Base-by-base conservation (phyloP, 441 rosid genomes). In the Raphanus hybrid region DNA sequence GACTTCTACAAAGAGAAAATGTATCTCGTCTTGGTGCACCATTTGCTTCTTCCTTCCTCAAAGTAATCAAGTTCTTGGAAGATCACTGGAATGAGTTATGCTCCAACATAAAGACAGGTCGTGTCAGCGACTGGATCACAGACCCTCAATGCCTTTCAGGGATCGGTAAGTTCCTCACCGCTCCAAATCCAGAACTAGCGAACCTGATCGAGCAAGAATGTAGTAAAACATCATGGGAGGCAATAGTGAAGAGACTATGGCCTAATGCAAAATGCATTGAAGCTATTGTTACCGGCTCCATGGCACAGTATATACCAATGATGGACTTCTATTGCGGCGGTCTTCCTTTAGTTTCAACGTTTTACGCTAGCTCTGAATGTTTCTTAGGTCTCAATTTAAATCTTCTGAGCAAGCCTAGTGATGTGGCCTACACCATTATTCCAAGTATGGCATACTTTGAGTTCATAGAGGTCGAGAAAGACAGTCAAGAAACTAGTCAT, bases 371-470 rank as follows among this genome's bases (percentile, higher is more conserved):
- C 78, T 73, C 75, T 8, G 78, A 79, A 54, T 74, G 75, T 69
- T 79, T 79, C 85, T n/a, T 85, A 8, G 94, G 94, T 35, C 78
- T 88, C 82, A 92, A 92, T 67, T 62, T 90, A 0, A 77, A 82
- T 64, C 96, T 94, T 8, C 67, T 86, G 3, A 54, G 88, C 68
- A 71, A 83, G 15, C 96, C 92, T 58, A 64, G 73, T 16, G 91
- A 89, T 60, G 94, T 89, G 59, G 85, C 90, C 1, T 92, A 92
- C 75, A 92, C 94, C 35, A 83, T 87, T 48, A 73, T 88, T 6
- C 91, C 96, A 2, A 87, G 81, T 67, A 88, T 89, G 92, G 96
- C 89, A 39, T 92, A 86, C 72, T 89, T 90, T 15, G 96, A 92
- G 82, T 92, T 92, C 82, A 54, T 90, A 18, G 89, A 86, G 1